Percentiles rank a stretch among this genome's conserved stretches.
These are phyloP conservation scores for Spirogloea muscicola DNA, from an alignment of 139 green algal genomes.

Conservation along the genomic window DNA sequence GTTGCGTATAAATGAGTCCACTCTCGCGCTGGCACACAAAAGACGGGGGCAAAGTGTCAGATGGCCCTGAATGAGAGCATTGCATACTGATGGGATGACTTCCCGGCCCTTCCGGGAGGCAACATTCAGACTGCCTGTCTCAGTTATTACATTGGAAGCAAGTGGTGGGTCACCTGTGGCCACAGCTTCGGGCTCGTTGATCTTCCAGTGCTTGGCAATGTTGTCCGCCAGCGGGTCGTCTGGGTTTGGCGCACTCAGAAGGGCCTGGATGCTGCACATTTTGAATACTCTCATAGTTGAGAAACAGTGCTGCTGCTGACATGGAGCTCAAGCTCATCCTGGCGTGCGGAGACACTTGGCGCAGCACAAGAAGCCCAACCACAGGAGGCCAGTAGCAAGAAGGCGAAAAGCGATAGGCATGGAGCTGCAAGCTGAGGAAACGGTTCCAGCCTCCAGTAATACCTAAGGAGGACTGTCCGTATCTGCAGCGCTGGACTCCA, in stretches of 20 bases:
- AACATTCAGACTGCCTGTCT: constrained; percentile 1
- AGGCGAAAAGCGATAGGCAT: background rate
- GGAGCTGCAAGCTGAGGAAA: background rate
- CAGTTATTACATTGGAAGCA: background rate
- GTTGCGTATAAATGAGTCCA: constrained; percentile 33
- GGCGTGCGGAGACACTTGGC: background rate
- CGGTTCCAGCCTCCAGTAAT: background rate
- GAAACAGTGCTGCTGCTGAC: background rate
- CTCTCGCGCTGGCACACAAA: constrained; percentile 12
- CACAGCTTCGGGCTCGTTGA: constrained; percentile 84
- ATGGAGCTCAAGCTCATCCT: background rate
- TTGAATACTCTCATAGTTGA: background rate
- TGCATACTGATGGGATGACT: background rate
- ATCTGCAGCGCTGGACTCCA: constrained; percentile 98
- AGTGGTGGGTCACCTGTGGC: constrained; percentile 39
- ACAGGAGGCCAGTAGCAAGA: background rate
- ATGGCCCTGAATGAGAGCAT: background rate
- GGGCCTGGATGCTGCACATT: constrained; percentile 79
- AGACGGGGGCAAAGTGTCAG: constrained; percentile 8
- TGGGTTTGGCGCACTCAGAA: constrained; percentile 94
- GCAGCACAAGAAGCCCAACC: background rate
- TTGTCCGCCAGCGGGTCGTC: constrained; percentile 95
- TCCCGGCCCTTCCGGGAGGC: background rate
- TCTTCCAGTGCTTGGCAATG: constrained; percentile 96
- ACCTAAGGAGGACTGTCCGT: constrained; percentile 85